Evolutionary conservation across 2,329 filamentous ascomycete species (phyloP).

Genomic region (Clarireedia homoeocarpa): DNA sequence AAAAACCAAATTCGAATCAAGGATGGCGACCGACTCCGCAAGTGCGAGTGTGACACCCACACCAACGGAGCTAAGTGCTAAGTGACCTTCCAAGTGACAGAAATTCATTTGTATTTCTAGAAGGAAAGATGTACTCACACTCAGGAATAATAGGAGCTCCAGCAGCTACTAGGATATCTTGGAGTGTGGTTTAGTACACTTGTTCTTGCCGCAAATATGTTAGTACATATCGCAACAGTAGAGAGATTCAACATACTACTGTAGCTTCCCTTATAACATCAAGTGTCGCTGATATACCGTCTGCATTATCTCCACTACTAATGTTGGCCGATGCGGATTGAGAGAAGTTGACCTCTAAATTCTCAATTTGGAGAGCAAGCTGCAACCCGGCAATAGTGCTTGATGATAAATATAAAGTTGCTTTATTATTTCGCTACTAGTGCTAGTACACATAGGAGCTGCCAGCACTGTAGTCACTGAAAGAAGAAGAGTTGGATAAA

Average conservation of each 20-base stretch:
- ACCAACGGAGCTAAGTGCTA: constrained; percentile 10
- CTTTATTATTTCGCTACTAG: too few species aligned
- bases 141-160: constrained; percentile 1
- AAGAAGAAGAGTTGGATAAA: not conserved
- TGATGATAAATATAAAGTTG: constrained; percentile 7
- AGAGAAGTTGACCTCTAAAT: constrained; percentile 10
- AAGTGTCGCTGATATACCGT: constrained; percentile 8
- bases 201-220: constrained; percentile 13
- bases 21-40: constrained; percentile 6
- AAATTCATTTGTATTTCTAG: constrained; percentile 11
- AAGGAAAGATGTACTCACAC: constrained; percentile 11
- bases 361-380: constrained; percentile 12
- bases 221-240: constrained; percentile 1
- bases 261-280: constrained; percentile 10
- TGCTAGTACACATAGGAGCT: not conserved
- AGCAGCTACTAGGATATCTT: constrained; percentile 9
- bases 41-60: constrained; percentile 8
- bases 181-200: constrained; percentile 10
- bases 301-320: constrained; percentile 4
- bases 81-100: constrained; percentile 6
- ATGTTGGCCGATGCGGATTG: constrained; percentile 10
- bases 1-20: constrained; percentile 3
- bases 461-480: not conserved
- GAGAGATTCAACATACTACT: constrained; percentile 4
- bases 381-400: constrained; percentile 6